These are phyloP conservation scores for Citeromyces nyonsensis DNA, from an alignment of 805 yeast species.

Conservation along the genomic window DNA sequence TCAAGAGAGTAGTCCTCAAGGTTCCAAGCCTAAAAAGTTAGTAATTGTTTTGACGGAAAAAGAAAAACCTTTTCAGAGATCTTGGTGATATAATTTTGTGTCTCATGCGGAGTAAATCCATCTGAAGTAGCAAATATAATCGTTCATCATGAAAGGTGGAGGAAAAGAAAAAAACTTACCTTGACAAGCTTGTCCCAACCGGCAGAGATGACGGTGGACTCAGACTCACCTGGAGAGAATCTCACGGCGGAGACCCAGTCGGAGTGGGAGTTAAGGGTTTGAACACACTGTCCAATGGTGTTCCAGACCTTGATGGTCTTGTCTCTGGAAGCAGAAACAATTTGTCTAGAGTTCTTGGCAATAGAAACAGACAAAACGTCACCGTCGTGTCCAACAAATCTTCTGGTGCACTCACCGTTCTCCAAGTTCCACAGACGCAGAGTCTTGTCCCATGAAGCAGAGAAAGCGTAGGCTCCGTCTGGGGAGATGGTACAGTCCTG, in stretches of 20 bases:
- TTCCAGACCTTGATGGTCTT: conserved; percentile 99
- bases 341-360: conserved; percentile 92
- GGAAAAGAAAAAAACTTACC: conserved; percentile 49
- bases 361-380: conserved; percentile 96
- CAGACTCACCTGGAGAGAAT: conserved; percentile 75
- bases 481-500: conserved; percentile 95
- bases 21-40: conserved; percentile 73
- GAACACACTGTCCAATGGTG: conserved; percentile 93
- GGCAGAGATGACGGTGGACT: conserved; percentile 83
- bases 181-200: conserved; percentile 98
- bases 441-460: conserved; percentile 99
- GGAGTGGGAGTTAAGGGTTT: conserved; percentile 87
- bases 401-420: conserved; percentile 84
- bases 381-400: conserved; percentile 96
- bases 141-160: conserved; percentile 43
- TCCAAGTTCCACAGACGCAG: conserved; percentile 96
- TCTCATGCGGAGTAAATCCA: conserved; percentile 80
- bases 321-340: conserved; percentile 98
- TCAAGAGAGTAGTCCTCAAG: conserved; percentile 67
- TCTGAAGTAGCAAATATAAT: conserved; percentile 99
- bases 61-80: conserved; percentile 60
- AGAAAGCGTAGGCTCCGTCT: conserved; percentile 94
- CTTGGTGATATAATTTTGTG: conserved; percentile 86
- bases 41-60: background rate
- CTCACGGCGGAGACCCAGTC: conserved; percentile 99